phyloP scores from a whole-genome alignment of 768 basidiomycete species.

The Pholiota conissans region DNA sequence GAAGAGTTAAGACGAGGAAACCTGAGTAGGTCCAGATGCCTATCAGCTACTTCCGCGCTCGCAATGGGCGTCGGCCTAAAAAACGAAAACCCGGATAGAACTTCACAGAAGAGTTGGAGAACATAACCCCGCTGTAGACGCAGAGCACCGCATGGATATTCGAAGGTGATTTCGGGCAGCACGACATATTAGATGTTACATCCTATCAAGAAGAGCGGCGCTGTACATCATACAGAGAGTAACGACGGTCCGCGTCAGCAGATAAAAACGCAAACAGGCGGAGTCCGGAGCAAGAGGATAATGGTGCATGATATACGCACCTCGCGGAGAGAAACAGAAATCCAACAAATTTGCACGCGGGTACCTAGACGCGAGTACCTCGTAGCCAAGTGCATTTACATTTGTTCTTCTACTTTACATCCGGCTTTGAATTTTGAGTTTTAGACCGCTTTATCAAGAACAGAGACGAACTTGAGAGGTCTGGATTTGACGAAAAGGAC shows the following conservation, averaged over 20 bases:
- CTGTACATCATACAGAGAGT: no score
- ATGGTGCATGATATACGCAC: no score
- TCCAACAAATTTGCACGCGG: background rate
- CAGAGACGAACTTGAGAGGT: no score
- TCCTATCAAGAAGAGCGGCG: no score
- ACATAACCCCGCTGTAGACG: background rate
- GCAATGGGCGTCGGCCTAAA: background rate
- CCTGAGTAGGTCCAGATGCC: background rate
- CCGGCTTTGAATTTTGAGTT: no score
- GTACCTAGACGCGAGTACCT: background rate
- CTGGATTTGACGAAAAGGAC: no score
- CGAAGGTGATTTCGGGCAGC: background rate
- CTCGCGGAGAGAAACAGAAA: no score
- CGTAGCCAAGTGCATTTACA: background rate
- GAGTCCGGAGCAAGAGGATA: no score
- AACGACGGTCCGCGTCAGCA: no score
- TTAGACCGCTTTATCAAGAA: no score
- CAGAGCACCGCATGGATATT: background rate
- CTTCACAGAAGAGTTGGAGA: background rate
- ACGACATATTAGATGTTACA: no score
- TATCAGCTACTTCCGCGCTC: background rate
- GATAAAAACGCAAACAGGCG: no score
- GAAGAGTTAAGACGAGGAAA: background rate
- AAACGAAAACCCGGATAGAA: background rate
- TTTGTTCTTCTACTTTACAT: background rate